A percentile compares a stretch with the other conserved stretches of the same genome.
phyloP scores from a whole-genome alignment of 139 green algal species.

The Edaphochlamys debaryana region DNA sequence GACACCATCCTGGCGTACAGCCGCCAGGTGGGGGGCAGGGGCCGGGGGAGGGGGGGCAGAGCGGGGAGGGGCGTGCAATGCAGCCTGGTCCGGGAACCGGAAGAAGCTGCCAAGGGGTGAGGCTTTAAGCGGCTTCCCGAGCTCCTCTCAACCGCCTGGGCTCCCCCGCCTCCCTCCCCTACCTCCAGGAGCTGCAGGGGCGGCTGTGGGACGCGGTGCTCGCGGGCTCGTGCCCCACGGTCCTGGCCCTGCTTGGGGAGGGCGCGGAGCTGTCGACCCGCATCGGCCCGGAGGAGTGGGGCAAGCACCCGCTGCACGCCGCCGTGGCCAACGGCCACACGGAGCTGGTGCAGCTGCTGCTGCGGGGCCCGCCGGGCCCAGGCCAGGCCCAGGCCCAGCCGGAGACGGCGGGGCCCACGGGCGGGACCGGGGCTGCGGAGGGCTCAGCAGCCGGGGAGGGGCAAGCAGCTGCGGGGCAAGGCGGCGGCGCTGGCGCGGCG shows the following conservation, averaged over 20 bases:
- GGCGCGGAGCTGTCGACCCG: constrained; percentile 43
- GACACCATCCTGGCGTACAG: constrained; percentile 53
- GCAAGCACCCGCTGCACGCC: constrained; percentile 51
- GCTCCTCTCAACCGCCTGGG: too few species aligned
- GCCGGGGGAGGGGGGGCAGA: not conserved
- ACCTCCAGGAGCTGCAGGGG: constrained; percentile 53
- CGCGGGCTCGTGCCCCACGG: not conserved
- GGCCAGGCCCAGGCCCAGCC: not conserved
- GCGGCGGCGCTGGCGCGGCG: too few species aligned
- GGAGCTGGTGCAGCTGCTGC: constrained; percentile 43
- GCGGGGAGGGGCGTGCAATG: too few species aligned
- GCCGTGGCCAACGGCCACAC: constrained; percentile 47
- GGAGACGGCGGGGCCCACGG: not conserved
- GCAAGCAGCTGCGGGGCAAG: too few species aligned
- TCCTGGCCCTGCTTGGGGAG: constrained; percentile 16
- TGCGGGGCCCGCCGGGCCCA: constrained; percentile 10
- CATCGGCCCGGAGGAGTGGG: constrained; percentile 39
- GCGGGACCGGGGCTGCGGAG: not conserved
- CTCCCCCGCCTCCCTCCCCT: too few species aligned
- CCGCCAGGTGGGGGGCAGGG: constrained; percentile 24
- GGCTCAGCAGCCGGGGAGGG: not conserved
- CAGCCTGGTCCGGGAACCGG: too few species aligned
- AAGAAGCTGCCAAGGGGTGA: too few species aligned
- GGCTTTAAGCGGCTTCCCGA: too few species aligned
- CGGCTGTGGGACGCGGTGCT: constrained; percentile 52